These are phyloP conservation scores for Cryptococcus neoformans DNA, from an alignment of 1,284 basidiomycete species.

Conservation along the genomic window DNA sequence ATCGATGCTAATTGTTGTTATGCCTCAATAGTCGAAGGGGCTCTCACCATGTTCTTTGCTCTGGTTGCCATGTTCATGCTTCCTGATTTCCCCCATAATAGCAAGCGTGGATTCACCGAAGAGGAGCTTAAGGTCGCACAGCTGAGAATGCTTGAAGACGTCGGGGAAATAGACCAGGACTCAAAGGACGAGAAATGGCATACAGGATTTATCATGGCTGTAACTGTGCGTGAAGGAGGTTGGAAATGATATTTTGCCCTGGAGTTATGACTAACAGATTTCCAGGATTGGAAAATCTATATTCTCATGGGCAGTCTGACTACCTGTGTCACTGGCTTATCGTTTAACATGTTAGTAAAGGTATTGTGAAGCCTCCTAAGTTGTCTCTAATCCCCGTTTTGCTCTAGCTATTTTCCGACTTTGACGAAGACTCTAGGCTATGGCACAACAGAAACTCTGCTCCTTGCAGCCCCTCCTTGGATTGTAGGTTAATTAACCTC, in stretches of 20 bases:
- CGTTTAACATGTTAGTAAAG: slow-evolving; percentile 27
- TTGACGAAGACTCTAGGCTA: slow-evolving; percentile 62
- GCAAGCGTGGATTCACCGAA: slow-evolving; percentile 57
- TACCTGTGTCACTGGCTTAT: slow-evolving; percentile 53
- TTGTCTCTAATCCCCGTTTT: no score
- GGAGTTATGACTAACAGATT: background rate
- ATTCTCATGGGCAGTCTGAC: slow-evolving; percentile 24
- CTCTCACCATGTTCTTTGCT: slow-evolving; percentile 29
- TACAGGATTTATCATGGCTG: slow-evolving; percentile 21
- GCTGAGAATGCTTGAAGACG: slow-evolving; percentile 67
- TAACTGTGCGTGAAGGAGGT: slow-evolving; percentile 13
- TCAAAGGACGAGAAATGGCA: slow-evolving; percentile 23
- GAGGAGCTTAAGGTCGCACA: slow-evolving; percentile 63
- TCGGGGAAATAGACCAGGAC: slow-evolving; percentile 56
- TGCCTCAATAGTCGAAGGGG: slow-evolving; percentile 58
- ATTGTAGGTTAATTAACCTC: slow-evolving; percentile 12
- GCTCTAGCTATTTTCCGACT: slow-evolving; percentile 25
- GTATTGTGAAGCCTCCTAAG: no score
- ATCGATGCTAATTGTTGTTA: no score
- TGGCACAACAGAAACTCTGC: slow-evolving; percentile 52
- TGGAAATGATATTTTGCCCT: background rate
- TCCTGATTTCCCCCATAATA: slow-evolving; percentile 67
- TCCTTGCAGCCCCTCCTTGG: slow-evolving; percentile 27
- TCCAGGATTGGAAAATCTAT: slow-evolving; percentile 25
- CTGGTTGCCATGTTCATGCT: slow-evolving; percentile 60